Evolutionary conservation across 2,329 filamentous ascomycete species (phyloP), one percentile per base, ranked within the genome.

Genomic region (Beauveria bassiana): DNA sequence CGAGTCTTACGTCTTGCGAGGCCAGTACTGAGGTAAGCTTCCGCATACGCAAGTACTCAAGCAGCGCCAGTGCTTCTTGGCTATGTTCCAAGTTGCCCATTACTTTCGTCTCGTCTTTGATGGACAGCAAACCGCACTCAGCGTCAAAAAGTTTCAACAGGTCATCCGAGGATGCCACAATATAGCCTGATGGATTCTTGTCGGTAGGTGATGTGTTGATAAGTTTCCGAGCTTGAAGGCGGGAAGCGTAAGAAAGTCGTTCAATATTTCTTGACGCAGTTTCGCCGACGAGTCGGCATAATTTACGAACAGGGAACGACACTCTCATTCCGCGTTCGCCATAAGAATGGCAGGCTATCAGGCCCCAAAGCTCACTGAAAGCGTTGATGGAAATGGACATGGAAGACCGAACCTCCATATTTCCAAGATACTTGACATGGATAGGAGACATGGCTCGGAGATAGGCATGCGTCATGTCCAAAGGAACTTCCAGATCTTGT

Each of bases 371-470:
- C 67, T 96, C 89, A 66, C 84, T 81, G 67, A 96, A 95, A 0
- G 90, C 90, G 65, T 91, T 95, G 69, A 96, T 90, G 1, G 91
- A 96, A 64, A 96, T 92, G 0, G 91, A 96, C 91, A 96, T 96
- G 65, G 91, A 96, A 0, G 91, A 91, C n/a, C 91, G 86, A 0
- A 96, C 91, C 8, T 87, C 88, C 92, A 96, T 96, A 70, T 96
- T 92, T 6, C 78, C 82, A 3, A 96, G 79, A 67, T 96, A 96
- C 69, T 96, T 96, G 60, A 96, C 73, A 69, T 95, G 91, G 47
- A 96, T 93, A 0, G 92, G 91, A 1, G 91, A 96, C 85, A 96
- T 96, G 64, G 93, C 91, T 59, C 92, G 85, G 1, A 96, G 81
- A 69, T 96, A 95, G 0, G 88, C 83, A 68, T 95, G 89, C 1